Base-by-base conservation (phyloP, 2,329 filamentous ascomycete genomes). In the Aspergillus ochraceus region DNA sequence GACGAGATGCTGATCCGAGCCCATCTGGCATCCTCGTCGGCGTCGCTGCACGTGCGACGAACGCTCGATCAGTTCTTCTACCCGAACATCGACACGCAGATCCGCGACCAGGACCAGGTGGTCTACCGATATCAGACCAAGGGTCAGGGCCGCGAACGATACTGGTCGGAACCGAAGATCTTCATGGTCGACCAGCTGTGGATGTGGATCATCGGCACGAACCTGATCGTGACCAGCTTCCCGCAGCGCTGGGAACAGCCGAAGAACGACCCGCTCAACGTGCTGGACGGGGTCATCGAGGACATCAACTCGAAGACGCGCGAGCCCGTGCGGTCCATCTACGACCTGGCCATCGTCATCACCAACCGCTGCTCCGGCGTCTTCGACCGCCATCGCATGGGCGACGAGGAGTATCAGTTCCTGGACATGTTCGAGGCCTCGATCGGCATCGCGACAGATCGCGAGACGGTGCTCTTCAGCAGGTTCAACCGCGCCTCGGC, bases 181-280 rank as follows among this genome's bases (percentile, higher is more conserved):
- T 87, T 87, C 69, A 88, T 88, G 86, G 86, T 89, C 0, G 87
- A 89, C 68, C 87, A 89, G 65, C 75, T 90, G 1, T 89, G 87
- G 87, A 81, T 89, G 69, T 88, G 85, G 84, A 79, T 87, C 3
- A 68, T 89, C 1, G 75, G 73, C 76, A 83, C 59, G 77, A 85
- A 87, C 59, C 73, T 88, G 17, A 81, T 89, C 19, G 80, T 89
- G 14, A 77, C 74, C 6, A 73, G 73, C 20, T 76, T 76, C 42
- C 69, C 75, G 1, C 74, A 76, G 39, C 71, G 75, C 42, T 77
- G 74, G 75, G 73, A 76, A 32, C 85, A 88, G 68, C 85, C 84
- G 0, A 83, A 83, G 54, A 85, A 86, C 55, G 85, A 88, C 58
- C 85, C 85, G 1, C 72, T 88, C 12, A 88, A 88, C 59, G 84